Evolutionary conservation across 2,329 filamentous ascomycete species (phyloP).

Genomic region (Eutypella sp.): DNA sequence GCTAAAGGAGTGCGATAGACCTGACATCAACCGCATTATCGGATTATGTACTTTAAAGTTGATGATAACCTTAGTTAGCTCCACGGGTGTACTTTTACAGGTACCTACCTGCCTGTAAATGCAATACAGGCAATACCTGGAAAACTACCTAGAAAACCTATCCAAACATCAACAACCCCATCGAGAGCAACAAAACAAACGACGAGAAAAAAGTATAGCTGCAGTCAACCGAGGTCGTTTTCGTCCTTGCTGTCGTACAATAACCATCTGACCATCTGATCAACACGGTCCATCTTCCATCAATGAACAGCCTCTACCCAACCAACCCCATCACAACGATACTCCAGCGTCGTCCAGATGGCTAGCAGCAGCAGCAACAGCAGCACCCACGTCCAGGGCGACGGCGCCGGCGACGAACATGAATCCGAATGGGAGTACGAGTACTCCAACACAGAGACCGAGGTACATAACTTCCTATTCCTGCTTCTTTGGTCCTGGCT

Average conservation of each 20-base stretch:
- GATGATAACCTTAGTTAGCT: too few species aligned
- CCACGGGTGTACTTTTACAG: too few species aligned
- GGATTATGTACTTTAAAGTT: too few species aligned
- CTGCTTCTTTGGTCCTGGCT: neutral
- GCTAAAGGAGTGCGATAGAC: too few species aligned
- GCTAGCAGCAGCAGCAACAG: conserved; percentile 17
- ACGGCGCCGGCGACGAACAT: conserved; percentile 28
- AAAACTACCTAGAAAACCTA: too few species aligned
- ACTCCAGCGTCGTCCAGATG: conserved; percentile 20
- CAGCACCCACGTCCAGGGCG: conserved; percentile 1
- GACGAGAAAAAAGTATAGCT: too few species aligned
- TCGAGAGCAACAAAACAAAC: too few species aligned
- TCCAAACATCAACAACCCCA: too few species aligned
- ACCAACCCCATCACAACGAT: conserved; percentile 7
- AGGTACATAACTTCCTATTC: conserved; percentile 37
- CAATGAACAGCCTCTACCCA: neutral
- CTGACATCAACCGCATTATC: too few species aligned
- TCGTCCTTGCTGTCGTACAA: neutral
- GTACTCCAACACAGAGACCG: conserved; percentile 59
- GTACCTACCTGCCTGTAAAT: too few species aligned
- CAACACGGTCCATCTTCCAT: neutral
- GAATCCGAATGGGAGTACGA: conserved; percentile 64
- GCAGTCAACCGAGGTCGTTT: neutral
- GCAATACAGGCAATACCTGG: too few species aligned
- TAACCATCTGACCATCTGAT: neutral